These are phyloP conservation scores for Linnemannia schmuckeri DNA, from an alignment of 192 early-diverging fungal genomes.

Conservation along the genomic window DNA sequence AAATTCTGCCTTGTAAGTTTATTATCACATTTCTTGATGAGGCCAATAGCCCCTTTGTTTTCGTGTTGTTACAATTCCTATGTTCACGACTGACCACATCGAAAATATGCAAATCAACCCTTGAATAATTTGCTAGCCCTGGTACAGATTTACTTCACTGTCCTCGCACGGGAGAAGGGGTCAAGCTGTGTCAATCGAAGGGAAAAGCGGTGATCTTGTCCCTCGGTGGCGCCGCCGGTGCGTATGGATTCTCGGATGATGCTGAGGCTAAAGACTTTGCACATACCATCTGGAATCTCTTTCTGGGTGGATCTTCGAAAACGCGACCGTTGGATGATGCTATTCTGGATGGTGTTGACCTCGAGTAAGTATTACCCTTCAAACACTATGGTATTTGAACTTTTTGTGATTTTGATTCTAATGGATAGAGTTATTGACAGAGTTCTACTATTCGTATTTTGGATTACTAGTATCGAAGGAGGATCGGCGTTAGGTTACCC, in stretches of 20 bases:
- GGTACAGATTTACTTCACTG: conserved; percentile 78
- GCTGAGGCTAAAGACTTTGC: conserved; percentile 72
- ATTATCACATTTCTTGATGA: background rate
- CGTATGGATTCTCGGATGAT: conserved; percentile 73
- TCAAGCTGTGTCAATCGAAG: conserved; percentile 76
- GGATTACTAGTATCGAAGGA: conserved; percentile 76
- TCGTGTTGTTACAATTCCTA: background rate
- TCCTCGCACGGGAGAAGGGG: conserved; percentile 74
- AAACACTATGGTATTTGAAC: background rate
- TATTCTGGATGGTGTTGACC: conserved; percentile 79
- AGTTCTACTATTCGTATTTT: background rate
- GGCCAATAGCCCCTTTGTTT: background rate
- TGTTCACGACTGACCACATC: background rate
- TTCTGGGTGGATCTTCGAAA: conserved; percentile 72
- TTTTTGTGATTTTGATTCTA: no score
- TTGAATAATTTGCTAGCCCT: conserved; percentile 14
- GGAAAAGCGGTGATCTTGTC: conserved; percentile 83
- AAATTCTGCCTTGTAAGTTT: conserved; percentile 57
- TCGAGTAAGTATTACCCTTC: conserved; percentile 35
- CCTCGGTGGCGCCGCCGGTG: conserved; percentile 76
- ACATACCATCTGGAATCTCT: conserved; percentile 80
- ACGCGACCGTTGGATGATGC: conserved; percentile 78
- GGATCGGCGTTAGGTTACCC: conserved; percentile 68
- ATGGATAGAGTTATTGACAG: background rate
- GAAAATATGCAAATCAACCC: background rate